These are phyloP conservation scores for Wickerhamiella alocasiicola DNA, from an alignment of 805 yeast genomes.

Conservation along the genomic window DNA sequence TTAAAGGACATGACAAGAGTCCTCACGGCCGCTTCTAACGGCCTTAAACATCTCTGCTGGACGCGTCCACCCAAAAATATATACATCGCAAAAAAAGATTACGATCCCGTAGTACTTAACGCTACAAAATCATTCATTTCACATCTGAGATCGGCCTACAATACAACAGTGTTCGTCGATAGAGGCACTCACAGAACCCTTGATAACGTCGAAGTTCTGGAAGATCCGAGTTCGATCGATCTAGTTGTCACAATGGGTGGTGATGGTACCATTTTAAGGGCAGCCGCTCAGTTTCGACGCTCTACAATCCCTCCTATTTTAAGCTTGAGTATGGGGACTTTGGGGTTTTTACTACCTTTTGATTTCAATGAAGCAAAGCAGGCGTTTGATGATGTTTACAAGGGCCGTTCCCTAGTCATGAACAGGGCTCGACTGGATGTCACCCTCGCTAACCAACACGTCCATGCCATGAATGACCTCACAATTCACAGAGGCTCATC, in stretches of 20 bases:
- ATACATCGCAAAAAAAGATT: constrained; percentile 73
- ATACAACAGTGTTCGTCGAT: constrained; percentile 64
- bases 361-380: constrained; percentile 49
- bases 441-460: constrained; percentile 24
- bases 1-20: neutral
- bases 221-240: constrained; percentile 35
- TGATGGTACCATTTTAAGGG: constrained; percentile 83
- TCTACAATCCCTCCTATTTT: constrained; percentile 69
- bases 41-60: constrained; percentile 42
- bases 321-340: constrained; percentile 78
- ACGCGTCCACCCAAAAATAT: constrained; percentile 60
- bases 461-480: constrained; percentile 87
- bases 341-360: constrained; percentile 83
- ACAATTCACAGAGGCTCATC: constrained; percentile 78
- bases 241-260: constrained; percentile 86
- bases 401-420: constrained; percentile 56
- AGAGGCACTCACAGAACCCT: constrained; percentile 46
- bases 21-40: constrained; percentile 12
- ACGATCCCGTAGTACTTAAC: constrained; percentile 48
- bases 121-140: constrained; percentile 56
- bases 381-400: constrained; percentile 55
- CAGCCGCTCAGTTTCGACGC: constrained; percentile 64
- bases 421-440: constrained; percentile 53
- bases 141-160: constrained; percentile 46
- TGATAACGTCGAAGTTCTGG: constrained; percentile 43